Evolutionary conservation across 208 protist species (phyloP).

Genomic region (Novymonas esmeraldas): DNA sequence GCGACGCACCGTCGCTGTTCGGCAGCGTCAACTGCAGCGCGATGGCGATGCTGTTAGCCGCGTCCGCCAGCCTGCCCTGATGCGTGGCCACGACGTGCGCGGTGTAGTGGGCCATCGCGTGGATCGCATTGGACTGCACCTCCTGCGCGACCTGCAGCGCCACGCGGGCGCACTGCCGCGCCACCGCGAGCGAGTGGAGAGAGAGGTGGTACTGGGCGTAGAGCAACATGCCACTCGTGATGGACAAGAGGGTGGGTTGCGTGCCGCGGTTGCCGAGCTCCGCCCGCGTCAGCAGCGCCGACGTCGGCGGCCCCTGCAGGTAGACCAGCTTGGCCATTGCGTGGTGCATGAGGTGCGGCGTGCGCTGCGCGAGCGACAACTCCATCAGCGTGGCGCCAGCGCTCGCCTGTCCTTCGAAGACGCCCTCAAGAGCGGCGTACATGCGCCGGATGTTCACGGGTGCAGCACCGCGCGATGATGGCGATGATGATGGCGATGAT

Average conservation of each 20-base stretch:
- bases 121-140: slow-evolving; percentile 58
- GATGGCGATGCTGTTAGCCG: slow-evolving; percentile 81
- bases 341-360: slow-evolving; percentile 37
- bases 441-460: slow-evolving; percentile 25
- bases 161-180: slow-evolving; percentile 63
- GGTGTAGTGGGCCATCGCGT: slow-evolving; percentile 79
- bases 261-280: slow-evolving; percentile 43
- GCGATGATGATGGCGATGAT: not conserved
- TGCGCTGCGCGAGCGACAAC: slow-evolving; percentile 19
- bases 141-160: slow-evolving; percentile 80
- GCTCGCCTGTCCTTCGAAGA: slow-evolving; percentile 46
- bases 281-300: slow-evolving; percentile 12
- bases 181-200: slow-evolving; percentile 52
- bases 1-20: not conserved
- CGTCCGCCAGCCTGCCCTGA: slow-evolving; percentile 52
- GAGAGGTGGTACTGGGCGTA: slow-evolving; percentile 79
- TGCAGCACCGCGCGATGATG: not conserved
- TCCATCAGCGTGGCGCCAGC: slow-evolving; percentile 29
- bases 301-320: slow-evolving; percentile 27
- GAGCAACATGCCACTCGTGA: slow-evolving; percentile 79
- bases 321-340: slow-evolving; percentile 40
- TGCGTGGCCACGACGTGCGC: slow-evolving; percentile 60
- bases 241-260: slow-evolving; percentile 66
- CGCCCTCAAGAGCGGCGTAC: slow-evolving; percentile 21
- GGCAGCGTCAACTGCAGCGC: slow-evolving; percentile 59